Evolutionary conservation across 2,329 filamentous ascomycete species (phyloP).

Genomic region (Pseudogymnoascus sp.): DNA sequence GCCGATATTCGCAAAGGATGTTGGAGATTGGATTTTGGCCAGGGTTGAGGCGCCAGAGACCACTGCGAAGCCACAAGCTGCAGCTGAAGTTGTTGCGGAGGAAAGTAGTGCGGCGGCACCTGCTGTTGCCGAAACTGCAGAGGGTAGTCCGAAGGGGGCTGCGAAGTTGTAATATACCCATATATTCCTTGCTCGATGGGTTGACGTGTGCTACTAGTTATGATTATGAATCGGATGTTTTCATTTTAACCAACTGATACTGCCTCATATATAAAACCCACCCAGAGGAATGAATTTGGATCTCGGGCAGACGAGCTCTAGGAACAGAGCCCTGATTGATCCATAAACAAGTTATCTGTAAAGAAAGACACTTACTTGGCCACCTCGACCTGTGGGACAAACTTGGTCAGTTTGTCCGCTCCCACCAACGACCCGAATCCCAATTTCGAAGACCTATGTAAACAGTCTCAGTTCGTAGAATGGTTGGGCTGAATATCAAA

Average conservation of each 20-base stretch:
- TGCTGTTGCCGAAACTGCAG: background rate
- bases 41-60: constrained; percentile 20
- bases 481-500: no score
- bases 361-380: no score
- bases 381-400: no score
- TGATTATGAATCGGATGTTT: background rate
- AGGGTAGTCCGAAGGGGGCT: background rate
- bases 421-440: no score
- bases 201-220: background rate
- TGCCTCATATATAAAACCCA: background rate
- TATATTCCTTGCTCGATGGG: background rate
- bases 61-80: background rate
- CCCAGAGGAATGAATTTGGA: no score
- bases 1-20: constrained; percentile 41
- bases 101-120: background rate
- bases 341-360: no score
- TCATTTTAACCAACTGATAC: background rate
- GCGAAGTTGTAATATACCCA: background rate
- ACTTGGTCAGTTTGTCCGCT: no score
- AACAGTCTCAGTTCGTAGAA: no score
- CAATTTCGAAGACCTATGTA: no score
- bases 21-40: constrained; percentile 58
- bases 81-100: background rate
- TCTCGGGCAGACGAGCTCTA: no score
- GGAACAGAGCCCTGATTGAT: no score